Conservation (phyloP, 202 grass and related monocot genomes). For the Cymbopogon flexuosus region DNA sequence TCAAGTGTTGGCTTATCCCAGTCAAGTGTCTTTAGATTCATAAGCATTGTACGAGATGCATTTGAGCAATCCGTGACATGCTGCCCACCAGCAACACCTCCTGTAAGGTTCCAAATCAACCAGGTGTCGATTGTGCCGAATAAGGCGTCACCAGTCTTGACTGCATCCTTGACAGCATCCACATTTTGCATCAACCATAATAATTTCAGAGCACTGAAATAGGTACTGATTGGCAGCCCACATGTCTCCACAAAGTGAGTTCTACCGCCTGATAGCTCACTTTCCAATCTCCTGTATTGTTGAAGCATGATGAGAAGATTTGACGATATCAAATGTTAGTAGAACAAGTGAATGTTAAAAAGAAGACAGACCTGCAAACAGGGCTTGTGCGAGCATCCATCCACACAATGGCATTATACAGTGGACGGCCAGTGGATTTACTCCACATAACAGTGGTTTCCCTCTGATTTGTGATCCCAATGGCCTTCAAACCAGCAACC, state of each 20-base stretch:
- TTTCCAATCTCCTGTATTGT: conserved; percentile 66
- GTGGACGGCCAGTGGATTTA: conserved; percentile 72
- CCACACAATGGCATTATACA: conserved; percentile 95
- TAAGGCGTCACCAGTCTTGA: conserved; percentile 56
- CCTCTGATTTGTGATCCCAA: conserved; percentile 90
- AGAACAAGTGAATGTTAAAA: neutral
- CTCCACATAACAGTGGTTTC: conserved; percentile 93
- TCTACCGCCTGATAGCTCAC: conserved; percentile 63
- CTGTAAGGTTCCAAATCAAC: conserved; percentile 95
- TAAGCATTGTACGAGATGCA: conserved; percentile 89
- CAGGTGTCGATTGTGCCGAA: conserved; percentile 87
- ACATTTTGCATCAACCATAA: conserved; percentile 89
- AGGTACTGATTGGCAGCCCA: conserved; percentile 83
- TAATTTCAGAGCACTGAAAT: conserved; percentile 83
- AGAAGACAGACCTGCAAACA: conserved; percentile 52
- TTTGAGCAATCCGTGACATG: conserved; percentile 94
- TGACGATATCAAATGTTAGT: neutral
- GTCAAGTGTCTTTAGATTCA: conserved; percentile 77
- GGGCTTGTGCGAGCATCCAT: conserved; percentile 91
- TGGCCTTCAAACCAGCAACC: conserved; percentile 51
- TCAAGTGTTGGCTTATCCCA: conserved; percentile 71
- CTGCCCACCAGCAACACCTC: conserved; percentile 44
- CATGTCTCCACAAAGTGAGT: conserved; percentile 75
- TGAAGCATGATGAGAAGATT: neutral
- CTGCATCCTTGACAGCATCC: conserved; percentile 55